phyloP scores from a whole-genome alignment of 805 yeast species.

The Kodamaea kaohsiungensis region DNA sequence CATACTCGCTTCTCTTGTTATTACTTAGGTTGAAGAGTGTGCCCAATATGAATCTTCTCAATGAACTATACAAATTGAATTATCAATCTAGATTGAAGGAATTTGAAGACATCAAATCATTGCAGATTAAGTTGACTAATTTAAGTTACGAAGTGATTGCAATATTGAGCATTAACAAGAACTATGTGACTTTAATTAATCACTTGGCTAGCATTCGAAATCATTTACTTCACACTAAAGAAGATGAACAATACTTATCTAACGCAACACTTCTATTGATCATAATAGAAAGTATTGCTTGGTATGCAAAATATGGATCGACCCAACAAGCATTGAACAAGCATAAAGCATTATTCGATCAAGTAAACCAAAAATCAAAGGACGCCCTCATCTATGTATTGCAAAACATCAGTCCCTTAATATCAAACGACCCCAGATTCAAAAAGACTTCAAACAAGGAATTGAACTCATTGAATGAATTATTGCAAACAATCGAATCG shows the following conservation, averaged over 20 bases:
- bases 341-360: slow-evolving; percentile 5
- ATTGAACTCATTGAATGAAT: slow-evolving; percentile 11
- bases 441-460: slow-evolving; percentile 2
- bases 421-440: slow-evolving; percentile 11
- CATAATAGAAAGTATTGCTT: slow-evolving; percentile 13
- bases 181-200: slow-evolving; percentile 27
- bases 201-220: slow-evolving; percentile 25
- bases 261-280: slow-evolving; percentile 23
- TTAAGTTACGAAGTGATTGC: slow-evolving; percentile 36
- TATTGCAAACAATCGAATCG: slow-evolving; percentile 17
- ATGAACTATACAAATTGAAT: slow-evolving; percentile 42
- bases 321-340: not conserved
- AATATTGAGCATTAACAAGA: slow-evolving; percentile 30
- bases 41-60: slow-evolving; percentile 42
- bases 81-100: slow-evolving; percentile 31
- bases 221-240: slow-evolving; percentile 15
- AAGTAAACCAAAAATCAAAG: slow-evolving; percentile 10
- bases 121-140: slow-evolving; percentile 25
- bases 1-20: slow-evolving; percentile 28
- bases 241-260: slow-evolving; percentile 17
- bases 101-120: not conserved
- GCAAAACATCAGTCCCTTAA: slow-evolving; percentile 13
- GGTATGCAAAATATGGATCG: not conserved
- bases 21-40: slow-evolving; percentile 44
- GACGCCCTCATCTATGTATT: slow-evolving; percentile 15